Evolutionary conservation across 768 basidiomycete species (phyloP).

Genomic region (Podaxis sp.): DNA sequence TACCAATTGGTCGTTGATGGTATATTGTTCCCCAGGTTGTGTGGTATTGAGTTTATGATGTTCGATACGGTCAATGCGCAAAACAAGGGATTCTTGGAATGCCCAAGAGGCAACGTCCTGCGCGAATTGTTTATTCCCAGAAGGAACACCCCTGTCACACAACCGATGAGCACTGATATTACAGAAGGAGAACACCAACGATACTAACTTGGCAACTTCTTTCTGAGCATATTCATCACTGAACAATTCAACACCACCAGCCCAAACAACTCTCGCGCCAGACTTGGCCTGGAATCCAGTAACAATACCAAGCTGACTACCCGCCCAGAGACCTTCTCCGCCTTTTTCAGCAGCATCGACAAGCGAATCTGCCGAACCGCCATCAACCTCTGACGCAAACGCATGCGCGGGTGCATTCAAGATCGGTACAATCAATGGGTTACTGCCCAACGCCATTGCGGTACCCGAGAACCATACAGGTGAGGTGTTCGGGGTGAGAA

Average conservation of each 20-base stretch:
- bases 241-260: constrained; percentile 80
- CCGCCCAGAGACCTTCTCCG: constrained; percentile 83
- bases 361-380: constrained; percentile 61
- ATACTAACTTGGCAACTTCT: constrained; percentile 55
- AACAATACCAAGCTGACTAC: constrained; percentile 72
- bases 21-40: constrained; percentile 69
- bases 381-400: constrained; percentile 71
- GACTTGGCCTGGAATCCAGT: constrained; percentile 86
- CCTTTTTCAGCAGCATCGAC: constrained; percentile 72
- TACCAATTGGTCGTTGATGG: constrained; percentile 85
- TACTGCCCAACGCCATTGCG: constrained; percentile 62
- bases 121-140: constrained; percentile 76
- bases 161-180: neutral
- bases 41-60: constrained; percentile 74
- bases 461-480: constrained; percentile 80
- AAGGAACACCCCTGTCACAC: constrained; percentile 48
- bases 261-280: constrained; percentile 77
- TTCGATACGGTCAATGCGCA: constrained; percentile 72
- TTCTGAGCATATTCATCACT: constrained; percentile 73
- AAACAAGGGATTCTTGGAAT: constrained; percentile 82
- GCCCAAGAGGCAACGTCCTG: constrained; percentile 83
- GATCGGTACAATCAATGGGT: constrained; percentile 82
- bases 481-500: constrained; percentile 47
- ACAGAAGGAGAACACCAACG: neutral
- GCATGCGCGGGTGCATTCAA: constrained; percentile 74